Base-by-base conservation (phyloP, 2,329 filamentous ascomycete species). In the Penicillium sp. region DNA sequence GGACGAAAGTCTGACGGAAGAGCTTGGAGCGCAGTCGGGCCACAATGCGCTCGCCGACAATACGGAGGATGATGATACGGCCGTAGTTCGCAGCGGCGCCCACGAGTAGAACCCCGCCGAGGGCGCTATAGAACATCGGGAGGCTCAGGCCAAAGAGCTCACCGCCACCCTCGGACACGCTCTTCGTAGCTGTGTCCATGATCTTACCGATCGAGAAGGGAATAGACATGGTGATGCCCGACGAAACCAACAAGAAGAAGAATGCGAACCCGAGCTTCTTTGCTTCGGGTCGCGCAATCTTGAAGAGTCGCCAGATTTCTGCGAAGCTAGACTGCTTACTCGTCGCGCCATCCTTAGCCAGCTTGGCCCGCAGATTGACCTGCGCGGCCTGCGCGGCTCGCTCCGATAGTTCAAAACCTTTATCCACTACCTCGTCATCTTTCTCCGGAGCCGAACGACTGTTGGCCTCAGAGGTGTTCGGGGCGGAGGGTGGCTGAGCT, bases 141-240 rank as follows among this genome's bases (percentile, higher is more conserved):
- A 94, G 74, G 29, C 84, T 86, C 45, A 97, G 69, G 14, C 93
- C 93, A 61, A 97, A 93, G 9, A 97, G 74, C 39, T 80, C 79
- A 23, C 72, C 59, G 15, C 76, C 74, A 14, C 80, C 84, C 36
- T 85, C 81, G 14, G 75, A 73, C 7, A 79, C 72, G 27, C 79
- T 76, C 57, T 89, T 85, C 7, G 89, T 94, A 7, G 91, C 88
- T 37, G 93, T 80, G 67, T 98, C 93, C 63, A 98, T 74, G 47
- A 98, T 94, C 62, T 90, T 91, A 41, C 93, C 93, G 51, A 98
- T 94, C 0, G 90, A 94, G 62, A 96, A 95, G 1, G 93, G 93
- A 44, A 98, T 87, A 2, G 88, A 90, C 86, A 98, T 94, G 41
- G 90, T 94, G 53, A 98, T 89, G 36, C 82, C 79, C 3, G 91